Base-by-base conservation (phyloP, 2,329 filamentous ascomycete genomes). In the Ophidiomyces ophidiicola region DNA sequence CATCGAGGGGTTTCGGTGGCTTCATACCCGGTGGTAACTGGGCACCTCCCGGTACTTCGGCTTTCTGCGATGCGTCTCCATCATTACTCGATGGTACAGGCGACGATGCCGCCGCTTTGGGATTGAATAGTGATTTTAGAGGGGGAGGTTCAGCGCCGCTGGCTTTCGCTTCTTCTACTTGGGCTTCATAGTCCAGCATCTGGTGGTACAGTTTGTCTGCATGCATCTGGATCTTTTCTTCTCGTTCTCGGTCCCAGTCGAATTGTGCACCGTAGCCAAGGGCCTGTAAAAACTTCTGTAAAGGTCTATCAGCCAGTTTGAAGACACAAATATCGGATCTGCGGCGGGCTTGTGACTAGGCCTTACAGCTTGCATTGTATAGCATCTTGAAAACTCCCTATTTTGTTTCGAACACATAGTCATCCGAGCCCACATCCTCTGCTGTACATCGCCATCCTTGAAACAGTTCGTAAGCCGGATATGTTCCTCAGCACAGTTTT, bases 191-290 rank as follows among this genome's bases (percentile, higher is more conserved):
- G 45, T 76, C 72, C 25, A 93, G 61, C 78, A 96, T 85, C 50
- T 81, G 76, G 53, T 88, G 82, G 61, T 86, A 98, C 28, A 98
- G 70, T 46, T 75, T 76, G 64, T 98, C 90, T 43, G 88, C 88
- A 59, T 94, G 87, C 79, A 96, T 84, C 62, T 96, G 90, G 45
- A 98, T 85, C 50, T 80, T 75, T 58, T 94, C 87, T 51, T 94
- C 82, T 36, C 82, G 71, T 20, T 78, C 71, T 0, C 70, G 64
- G 6, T 78, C 66, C 15, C 78, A 73, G 31, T 80, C 73, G 45
- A 74, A 67, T 18, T 74, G 75, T 5, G 76, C 74, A 23, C 92
- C 72, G 57, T 94, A 96, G 3, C 90, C 90, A 12, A 98, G 64
- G 1, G 87, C 86, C 60, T 88, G 86, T 19, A 98, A 66, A 50